A percentile compares a stretch with the other conserved stretches of the same genome.
Evolutionary conservation across 768 basidiomycete species (phyloP).

Genomic region (Suillus sp.): DNA sequence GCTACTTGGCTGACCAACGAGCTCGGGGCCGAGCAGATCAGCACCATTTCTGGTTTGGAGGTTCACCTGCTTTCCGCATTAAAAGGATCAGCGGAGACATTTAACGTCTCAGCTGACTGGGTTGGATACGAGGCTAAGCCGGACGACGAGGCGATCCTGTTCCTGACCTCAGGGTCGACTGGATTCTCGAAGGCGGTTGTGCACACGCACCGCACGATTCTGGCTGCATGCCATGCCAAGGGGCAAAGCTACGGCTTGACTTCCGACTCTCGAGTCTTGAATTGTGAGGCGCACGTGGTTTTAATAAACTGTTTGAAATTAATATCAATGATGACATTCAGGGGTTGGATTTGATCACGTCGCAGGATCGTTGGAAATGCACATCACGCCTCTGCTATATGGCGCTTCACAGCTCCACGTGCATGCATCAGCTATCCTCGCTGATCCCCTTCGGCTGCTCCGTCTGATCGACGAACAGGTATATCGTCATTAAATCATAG

Average conservation of each 20-base stretch:
- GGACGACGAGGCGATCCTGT: slow-evolving; percentile 35
- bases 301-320: background rate
- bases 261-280: slow-evolving; percentile 38
- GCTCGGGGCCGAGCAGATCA: slow-evolving; percentile 28
- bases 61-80: slow-evolving; percentile 28
- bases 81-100: slow-evolving; percentile 17
- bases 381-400: slow-evolving; percentile 38
- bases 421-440: slow-evolving; percentile 27
- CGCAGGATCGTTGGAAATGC: slow-evolving; percentile 45
- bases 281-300: slow-evolving; percentile 33
- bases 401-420: slow-evolving; percentile 31
- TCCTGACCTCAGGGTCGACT: slow-evolving; percentile 46
- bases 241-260: slow-evolving; percentile 37
- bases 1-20: slow-evolving; percentile 35
- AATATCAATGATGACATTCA: slow-evolving; percentile 8
- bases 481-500: slow-evolving; percentile 25
- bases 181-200: slow-evolving; percentile 47
- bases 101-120: slow-evolving; percentile 17
- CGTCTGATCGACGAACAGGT: slow-evolving; percentile 40
- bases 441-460: slow-evolving; percentile 27
- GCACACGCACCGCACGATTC: slow-evolving; percentile 40
- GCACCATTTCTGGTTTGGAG: slow-evolving; percentile 26
- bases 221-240: slow-evolving; percentile 38
- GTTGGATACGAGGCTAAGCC: slow-evolving; percentile 22
- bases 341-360: slow-evolving; percentile 51